phyloP scores from a whole-genome alignment of 768 basidiomycete genomes.

The Pleurotus salmoneostramineus region DNA sequence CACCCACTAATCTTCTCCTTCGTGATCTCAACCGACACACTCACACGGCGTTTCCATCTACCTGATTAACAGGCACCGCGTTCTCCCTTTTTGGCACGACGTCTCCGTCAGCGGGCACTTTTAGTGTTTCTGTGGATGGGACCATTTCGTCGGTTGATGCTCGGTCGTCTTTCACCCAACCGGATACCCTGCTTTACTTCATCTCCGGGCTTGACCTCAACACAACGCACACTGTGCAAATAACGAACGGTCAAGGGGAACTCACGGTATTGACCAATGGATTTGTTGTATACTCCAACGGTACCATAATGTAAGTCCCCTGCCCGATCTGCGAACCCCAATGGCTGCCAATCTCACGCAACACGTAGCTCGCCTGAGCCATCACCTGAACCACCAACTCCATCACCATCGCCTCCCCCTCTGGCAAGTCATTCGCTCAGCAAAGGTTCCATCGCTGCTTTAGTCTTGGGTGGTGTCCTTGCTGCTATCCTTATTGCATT shows the following conservation, averaged over 20 bases:
- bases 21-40: not conserved
- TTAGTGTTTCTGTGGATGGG: slow-evolving; percentile 44
- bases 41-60: not conserved
- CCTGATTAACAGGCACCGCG: slow-evolving; percentile 45
- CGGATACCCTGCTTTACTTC: slow-evolving; percentile 58
- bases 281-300: slow-evolving; percentile 34
- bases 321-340: not conserved
- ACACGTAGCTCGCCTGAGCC: not conserved
- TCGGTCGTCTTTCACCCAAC: slow-evolving; percentile 46
- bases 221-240: slow-evolving; percentile 41
- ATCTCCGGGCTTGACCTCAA: slow-evolving; percentile 55
- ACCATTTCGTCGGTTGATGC: slow-evolving; percentile 43
- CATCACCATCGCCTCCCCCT: slow-evolving; percentile 12
- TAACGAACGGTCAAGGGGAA: slow-evolving; percentile 54
- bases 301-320: not conserved
- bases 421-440: slow-evolving; percentile 24
- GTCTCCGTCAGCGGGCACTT: slow-evolving; percentile 54
- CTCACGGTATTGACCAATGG: slow-evolving; percentile 47
- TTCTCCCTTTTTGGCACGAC: slow-evolving; percentile 58
- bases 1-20: no score
- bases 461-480: slow-evolving; percentile 54
- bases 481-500: slow-evolving; percentile 41
- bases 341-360: not conserved
- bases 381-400: not conserved
- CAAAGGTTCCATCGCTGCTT: slow-evolving; percentile 63